Evolutionary conservation across 352 stramenopile species (phyloP), one percentile per base, ranked within the genome.

Genomic region (Phytophthora hybrid): DNA sequence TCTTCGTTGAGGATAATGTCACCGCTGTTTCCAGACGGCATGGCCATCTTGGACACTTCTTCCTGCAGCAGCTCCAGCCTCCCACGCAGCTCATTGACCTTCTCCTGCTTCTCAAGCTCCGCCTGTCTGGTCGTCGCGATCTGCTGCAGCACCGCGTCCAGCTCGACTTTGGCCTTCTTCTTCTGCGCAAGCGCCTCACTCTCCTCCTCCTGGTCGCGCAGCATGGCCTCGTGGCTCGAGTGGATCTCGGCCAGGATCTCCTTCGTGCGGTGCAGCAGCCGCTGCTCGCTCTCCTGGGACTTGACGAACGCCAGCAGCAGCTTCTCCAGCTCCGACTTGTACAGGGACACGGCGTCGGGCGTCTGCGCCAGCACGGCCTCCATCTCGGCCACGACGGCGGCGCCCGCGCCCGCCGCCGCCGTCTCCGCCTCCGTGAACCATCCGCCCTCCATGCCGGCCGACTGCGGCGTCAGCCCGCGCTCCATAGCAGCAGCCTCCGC

Each of bases 241-340:
- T 90, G 84, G 63, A 94, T 94, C 76, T 95, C 85, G 13, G 69
- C 76, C 46, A 93, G 57, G 44, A 95, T 92, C 63, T 95, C 85
- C 29, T 91, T 89, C 5, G 84, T 90, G 44, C 85, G 87, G 29
- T 87, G 73, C 10, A 93, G 31, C 34, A 95, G 74, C 1, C 85
- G 84, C 55, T 93, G 84, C 65, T 95, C 87, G 71, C 87, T 95
- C 71, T 95, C 88, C 56, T 95, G 88, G 0, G 87, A 94, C 79
- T 94, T 95, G 69, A 86, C 74, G 68, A 85, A 90, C 49, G 82
- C 84, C 9, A 78, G 82, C 16, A 95, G 67, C 58, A 95, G 77
- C 71, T 93, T 95, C 58, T 94, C 83, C n/a, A 95, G 78, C 73
- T 95, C 88, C 14, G 82, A 82, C 59, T 89, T 84, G 77, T 93